These are phyloP conservation scores for Fusarium lateritium DNA, from an alignment of 2,329 filamentous ascomycete genomes.

Conservation along the genomic window DNA sequence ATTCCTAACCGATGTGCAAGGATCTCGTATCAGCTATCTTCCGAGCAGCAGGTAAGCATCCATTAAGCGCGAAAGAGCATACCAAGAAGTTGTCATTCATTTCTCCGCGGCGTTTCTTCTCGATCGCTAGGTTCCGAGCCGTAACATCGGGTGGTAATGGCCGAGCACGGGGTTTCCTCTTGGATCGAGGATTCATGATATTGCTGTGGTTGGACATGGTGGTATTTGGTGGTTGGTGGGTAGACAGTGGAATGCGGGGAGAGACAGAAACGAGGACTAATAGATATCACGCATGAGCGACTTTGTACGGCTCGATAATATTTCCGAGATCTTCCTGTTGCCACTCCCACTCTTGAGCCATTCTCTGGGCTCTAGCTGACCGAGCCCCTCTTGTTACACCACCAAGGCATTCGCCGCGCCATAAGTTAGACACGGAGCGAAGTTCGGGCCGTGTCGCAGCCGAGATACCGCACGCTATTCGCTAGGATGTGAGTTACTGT, in stretches of 20 bases:
- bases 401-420: neutral
- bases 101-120: constrained; percentile 26
- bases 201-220: constrained; percentile 4
- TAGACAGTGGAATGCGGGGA: no score
- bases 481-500: neutral
- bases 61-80: neutral
- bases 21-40: neutral
- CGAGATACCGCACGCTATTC: neutral
- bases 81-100: constrained; percentile 31
- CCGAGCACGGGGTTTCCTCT: constrained; percentile 19
- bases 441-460: constrained; percentile 9
- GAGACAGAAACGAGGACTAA: no score
- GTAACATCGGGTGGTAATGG: constrained; percentile 25
- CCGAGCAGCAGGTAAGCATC: no score
- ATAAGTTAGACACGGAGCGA: neutral
- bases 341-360: no score
- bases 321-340: no score
- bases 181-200: neutral
- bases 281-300: neutral
- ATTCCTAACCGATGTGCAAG: constrained; percentile 1
- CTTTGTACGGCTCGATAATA: neutral
- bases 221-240: no score
- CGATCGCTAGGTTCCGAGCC: constrained; percentile 25
- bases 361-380: no score
- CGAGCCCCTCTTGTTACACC: constrained; percentile 3